Base-by-base conservation (phyloP, 2,329 filamentous ascomycete species). In the Colletotrichum shisoi region DNA sequence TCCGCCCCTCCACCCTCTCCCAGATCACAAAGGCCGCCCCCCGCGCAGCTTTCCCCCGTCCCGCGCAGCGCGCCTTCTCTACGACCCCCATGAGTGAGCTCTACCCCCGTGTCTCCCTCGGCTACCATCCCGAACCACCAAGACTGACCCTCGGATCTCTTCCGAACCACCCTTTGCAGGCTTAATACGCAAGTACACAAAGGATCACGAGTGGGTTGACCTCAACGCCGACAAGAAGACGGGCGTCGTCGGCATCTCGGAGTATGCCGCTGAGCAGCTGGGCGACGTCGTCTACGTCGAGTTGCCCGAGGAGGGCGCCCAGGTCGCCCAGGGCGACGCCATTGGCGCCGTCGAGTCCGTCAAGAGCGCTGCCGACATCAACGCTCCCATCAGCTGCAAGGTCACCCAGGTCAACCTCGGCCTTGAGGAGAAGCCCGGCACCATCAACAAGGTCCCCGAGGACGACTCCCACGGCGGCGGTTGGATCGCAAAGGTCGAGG, bases 151-250 rank as follows among this genome's bases (percentile, higher is more conserved):
- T 62, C 52, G 60, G 49, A 58, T 48, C 21, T 52, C 21, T 34
- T 46, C 39, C 53, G 60, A 24, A 21, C 69, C 51, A 62, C 52
- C 11, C 34, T 31, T 7, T 31, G 27, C 70, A 91, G 89, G 81
- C 74, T 82, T 84, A 62, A 82, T 86, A 71, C 94, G 95, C 82
- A 92, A 90, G 79, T 99, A 96, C 85, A 97, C 95, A 71, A 91
- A 94, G 79, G 94, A 97, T 77, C 95, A 99, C 84, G 95, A 99
- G 84, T 99, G 95, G 95, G 89, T 99, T 78, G 93, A 97, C 80
- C 83, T 97, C 68, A 90, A 89, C 63, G 88, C 87, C 58, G 91
- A 96, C 80, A 89, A 90, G 78, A 94, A 91, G 80, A 90, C 89
- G 57, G 94, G 92, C 83, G 87, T 85, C 58, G 83, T 89, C 72